phyloP scores from a whole-genome alignment of 441 rosid species.

The Melastoma candidum region DNA sequence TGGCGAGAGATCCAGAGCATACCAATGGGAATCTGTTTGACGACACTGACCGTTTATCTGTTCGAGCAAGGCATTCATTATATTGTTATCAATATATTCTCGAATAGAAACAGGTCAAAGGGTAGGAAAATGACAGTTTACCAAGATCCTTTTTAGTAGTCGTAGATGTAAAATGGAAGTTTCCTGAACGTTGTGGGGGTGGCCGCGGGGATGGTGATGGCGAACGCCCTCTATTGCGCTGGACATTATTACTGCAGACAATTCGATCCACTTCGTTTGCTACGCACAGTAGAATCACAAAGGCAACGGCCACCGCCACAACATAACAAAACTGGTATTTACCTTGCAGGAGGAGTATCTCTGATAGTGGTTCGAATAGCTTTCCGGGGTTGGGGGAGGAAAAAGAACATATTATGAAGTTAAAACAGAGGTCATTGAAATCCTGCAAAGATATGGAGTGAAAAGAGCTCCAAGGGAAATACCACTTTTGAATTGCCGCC shows the following conservation, averaged over 20 bases:
- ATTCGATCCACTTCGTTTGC: no score
- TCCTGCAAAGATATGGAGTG: conserved; percentile 3
- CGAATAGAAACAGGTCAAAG: not conserved
- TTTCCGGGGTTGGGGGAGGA: conserved; percentile 13
- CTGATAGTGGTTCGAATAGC: conserved; percentile 77
- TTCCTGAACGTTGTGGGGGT: conserved; percentile 41
- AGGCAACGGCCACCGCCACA: no score
- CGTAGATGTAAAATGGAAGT: conserved; percentile 67
- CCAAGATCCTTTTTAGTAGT: conserved; percentile 54
- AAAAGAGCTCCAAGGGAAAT: conserved; percentile 9
- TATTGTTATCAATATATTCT: conserved; percentile 1
- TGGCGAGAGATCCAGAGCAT: conserved; percentile 41
- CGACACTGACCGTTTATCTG: conserved; percentile 46
- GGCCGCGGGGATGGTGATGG: conserved; percentile 47
- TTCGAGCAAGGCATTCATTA: not conserved
- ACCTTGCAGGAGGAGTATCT: conserved; percentile 67
- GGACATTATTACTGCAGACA: not conserved
- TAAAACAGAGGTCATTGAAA: conserved; percentile 4
- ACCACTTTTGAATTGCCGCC: conserved; percentile 82
- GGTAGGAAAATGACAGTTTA: conserved; percentile 8
- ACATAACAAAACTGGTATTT: conserved; percentile 4
- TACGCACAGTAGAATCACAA: no score
- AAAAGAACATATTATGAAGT: conserved; percentile 15
- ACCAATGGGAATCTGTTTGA: conserved; percentile 38
- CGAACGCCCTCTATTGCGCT: conserved; percentile 54